phyloP scores from a whole-genome alignment of 83 land plant genomes.

The Diphasiastrum complanatum region DNA sequence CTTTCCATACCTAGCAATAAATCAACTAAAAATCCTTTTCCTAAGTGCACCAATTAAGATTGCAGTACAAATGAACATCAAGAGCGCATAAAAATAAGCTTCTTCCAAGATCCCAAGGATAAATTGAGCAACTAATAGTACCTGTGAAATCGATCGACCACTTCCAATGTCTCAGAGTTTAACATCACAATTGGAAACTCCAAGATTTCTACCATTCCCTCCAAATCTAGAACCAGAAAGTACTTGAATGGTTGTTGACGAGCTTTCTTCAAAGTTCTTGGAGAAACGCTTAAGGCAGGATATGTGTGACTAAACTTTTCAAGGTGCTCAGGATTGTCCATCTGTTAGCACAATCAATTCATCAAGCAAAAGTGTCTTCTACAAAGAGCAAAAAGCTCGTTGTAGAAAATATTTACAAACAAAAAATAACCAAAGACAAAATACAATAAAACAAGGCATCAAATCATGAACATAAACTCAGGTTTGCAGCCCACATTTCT shows the following conservation, averaged over 20 bases:
- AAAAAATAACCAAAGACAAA: too few relatives aligned
- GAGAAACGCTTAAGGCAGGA: slow-evolving; percentile 34
- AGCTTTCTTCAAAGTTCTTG: slow-evolving; percentile 17
- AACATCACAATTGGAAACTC: slow-evolving; percentile 86
- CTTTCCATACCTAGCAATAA: too few relatives aligned
- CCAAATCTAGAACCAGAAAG: slow-evolving; percentile 82
- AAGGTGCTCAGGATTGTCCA: slow-evolving; percentile 61
- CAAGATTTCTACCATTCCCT: slow-evolving; percentile 90
- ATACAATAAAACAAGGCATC: too few relatives aligned
- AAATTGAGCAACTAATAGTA: too few relatives aligned
- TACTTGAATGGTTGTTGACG: slow-evolving; percentile 55
- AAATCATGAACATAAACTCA: too few relatives aligned
- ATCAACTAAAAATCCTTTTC: too few relatives aligned
- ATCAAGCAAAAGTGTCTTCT: background rate
- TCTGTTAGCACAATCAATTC: slow-evolving; percentile 30
- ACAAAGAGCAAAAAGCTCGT: background rate
- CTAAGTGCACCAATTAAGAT: too few relatives aligned
- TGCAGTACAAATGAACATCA: too few relatives aligned
- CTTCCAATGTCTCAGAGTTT: slow-evolving; percentile 54
- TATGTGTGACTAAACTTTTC: slow-evolving; percentile 64
- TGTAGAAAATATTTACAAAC: background rate
- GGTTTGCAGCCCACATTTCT: too few relatives aligned
- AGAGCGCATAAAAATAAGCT: too few relatives aligned
- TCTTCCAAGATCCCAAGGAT: too few relatives aligned
- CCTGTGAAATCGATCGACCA: slow-evolving; percentile 89